These are phyloP conservation scores for Cladorrhinum samala DNA, from an alignment of 495 filamentous ascomycete species.

Conservation along the genomic window DNA sequence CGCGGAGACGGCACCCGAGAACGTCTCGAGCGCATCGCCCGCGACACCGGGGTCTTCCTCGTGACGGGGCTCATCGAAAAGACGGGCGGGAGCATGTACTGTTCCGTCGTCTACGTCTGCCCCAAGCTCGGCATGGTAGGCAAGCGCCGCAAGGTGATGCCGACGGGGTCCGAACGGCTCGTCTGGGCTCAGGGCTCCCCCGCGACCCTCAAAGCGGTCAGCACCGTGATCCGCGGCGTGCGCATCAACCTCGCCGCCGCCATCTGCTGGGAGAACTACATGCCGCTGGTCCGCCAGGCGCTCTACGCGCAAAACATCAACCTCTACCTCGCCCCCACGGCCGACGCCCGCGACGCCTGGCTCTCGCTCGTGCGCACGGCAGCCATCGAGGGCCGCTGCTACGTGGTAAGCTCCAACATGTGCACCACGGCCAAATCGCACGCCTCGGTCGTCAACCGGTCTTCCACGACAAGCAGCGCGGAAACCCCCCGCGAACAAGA, in stretches of 20 bases:
- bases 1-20: conserved; percentile 87
- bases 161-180: conserved; percentile 74
- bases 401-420: conserved; percentile 85
- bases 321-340: conserved; percentile 87
- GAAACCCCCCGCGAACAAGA: background rate
- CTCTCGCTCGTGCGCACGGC: conserved; percentile 72
- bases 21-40: conserved; percentile 64
- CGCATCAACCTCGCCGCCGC: conserved; percentile 74
- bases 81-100: conserved; percentile 77
- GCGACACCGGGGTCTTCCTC: conserved; percentile 72
- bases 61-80: conserved; percentile 75
- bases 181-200: conserved; percentile 88
- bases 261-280: conserved; percentile 98
- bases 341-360: conserved; percentile 83
- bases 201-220: conserved; percentile 72
- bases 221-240: conserved; percentile 71
- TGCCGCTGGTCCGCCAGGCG: conserved; percentile 69
- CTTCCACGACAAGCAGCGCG: background rate
- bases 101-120: conserved; percentile 76
- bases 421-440: conserved; percentile 44
- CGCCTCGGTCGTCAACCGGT: background rate
- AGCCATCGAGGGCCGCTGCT: conserved; percentile 73
- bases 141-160: conserved; percentile 94
- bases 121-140: conserved; percentile 64
- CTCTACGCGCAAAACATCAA: conserved; percentile 91